phyloP scores from a whole-genome alignment of 352 stramenopile species.

The Pythium rhizo-oryzae region DNA sequence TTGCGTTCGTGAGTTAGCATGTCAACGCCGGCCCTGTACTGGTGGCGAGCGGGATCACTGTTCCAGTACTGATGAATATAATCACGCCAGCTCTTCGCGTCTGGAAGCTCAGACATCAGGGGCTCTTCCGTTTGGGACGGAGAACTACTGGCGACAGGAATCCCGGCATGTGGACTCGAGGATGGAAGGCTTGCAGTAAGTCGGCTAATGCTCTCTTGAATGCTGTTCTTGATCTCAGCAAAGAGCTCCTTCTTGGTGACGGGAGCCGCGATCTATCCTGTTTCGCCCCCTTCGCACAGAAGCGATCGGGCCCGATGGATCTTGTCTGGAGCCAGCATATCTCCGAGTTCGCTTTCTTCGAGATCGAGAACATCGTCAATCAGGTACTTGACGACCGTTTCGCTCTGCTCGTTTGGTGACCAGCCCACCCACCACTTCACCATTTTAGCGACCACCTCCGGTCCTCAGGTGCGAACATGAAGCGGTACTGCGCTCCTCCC shows the following conservation, averaged over 20 bases:
- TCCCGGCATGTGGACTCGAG: not conserved
- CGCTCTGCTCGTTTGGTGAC: constrained; percentile 17
- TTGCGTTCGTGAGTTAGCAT: constrained; percentile 1
- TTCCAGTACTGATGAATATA: too few species aligned
- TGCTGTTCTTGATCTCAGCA: not conserved
- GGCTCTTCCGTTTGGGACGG: too few species aligned
- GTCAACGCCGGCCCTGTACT: not conserved
- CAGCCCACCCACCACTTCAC: constrained; percentile 12
- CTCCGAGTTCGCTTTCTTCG: constrained; percentile 17
- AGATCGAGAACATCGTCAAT: constrained; percentile 21
- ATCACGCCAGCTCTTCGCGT: not conserved
- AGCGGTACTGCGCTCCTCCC: constrained; percentile 23
- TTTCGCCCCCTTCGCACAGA: constrained; percentile 9
- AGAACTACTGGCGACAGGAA: too few species aligned
- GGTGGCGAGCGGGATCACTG: not conserved
- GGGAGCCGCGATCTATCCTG: not conserved
- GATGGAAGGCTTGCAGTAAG: not conserved
- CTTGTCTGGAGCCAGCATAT: constrained; percentile 13
- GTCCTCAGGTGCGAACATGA: constrained; percentile 30
- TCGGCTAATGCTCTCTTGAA: not conserved
- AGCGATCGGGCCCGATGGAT: constrained; percentile 14
- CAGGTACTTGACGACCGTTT: constrained; percentile 11
- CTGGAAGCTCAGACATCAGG: not conserved
- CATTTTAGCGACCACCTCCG: constrained; percentile 23
- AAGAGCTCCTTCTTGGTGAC: constrained; percentile 2